phyloP scores from a whole-genome alignment of 192 early-diverging fungal species.

The Mycoemilia scoparia region DNA sequence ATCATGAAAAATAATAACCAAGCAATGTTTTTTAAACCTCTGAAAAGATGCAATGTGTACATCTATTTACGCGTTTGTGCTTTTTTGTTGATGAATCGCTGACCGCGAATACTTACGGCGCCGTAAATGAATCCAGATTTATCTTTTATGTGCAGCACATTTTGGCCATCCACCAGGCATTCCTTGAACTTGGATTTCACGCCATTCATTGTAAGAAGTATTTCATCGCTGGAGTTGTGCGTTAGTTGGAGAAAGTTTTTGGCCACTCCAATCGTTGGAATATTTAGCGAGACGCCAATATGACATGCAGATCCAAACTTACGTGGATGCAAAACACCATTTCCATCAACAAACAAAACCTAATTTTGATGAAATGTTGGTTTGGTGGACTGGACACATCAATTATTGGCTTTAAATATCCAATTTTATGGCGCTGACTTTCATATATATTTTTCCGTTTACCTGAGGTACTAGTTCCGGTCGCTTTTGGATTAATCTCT shows the following conservation, averaged over 20 bases:
- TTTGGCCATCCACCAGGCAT: slow-evolving; percentile 12
- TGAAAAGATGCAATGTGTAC: no score
- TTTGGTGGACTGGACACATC: no score
- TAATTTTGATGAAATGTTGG: no score
- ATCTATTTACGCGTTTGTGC: slow-evolving; percentile 1
- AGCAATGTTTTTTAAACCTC: neutral
- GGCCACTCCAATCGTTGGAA: slow-evolving; percentile 72
- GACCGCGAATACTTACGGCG: slow-evolving; percentile 10
- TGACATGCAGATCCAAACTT: slow-evolving; percentile 78
- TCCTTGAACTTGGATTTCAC: slow-evolving; percentile 32
- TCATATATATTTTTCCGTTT: no score
- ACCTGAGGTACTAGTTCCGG: slow-evolving; percentile 56
- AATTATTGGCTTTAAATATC: no score
- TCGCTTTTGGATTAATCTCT: slow-evolving; percentile 17
- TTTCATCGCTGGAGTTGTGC: slow-evolving; percentile 43
- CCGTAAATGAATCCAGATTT: slow-evolving; percentile 30
- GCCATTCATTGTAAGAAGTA: slow-evolving; percentile 22
- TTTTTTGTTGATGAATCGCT: slow-evolving; percentile 3
- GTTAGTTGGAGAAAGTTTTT: slow-evolving; percentile 86
- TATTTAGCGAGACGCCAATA: slow-evolving; percentile 44
- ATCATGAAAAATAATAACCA: neutral
- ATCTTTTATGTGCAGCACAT: slow-evolving; percentile 26
- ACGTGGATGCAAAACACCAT: slow-evolving; percentile 74
- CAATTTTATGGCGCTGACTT: no score
- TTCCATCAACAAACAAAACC: slow-evolving; percentile 80